Conservation (phyloP, 345 rosid genomes). For the Brassica napus region Da-Ae NC_063447.1:54641501-54642000, state of each 20-base stretch:
- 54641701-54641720: conserved; percentile 95
- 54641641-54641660: conserved; percentile 98
- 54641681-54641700: conserved; percentile 82
- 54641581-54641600: conserved; percentile 11
- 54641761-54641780: neutral
- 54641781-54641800: neutral
- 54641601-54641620: conserved; percentile 9
- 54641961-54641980: neutral
- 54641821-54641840: conserved; percentile 43
- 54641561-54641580: neutral
- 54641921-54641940: neutral
- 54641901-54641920: conserved; percentile 14
- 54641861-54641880: conserved; percentile 68
- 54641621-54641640: conserved; percentile 53
- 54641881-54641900: conserved; percentile 77
- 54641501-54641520: conserved; percentile 98
- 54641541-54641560: neutral
- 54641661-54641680: conserved; percentile 92
- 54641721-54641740: conserved; percentile 34
- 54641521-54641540: conserved; percentile 74
- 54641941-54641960: neutral
- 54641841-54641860: conserved; percentile 79
- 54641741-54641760: neutral
- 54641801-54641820: conserved; percentile 14
- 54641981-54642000: conserved; percentile 67